Percentiles rank a stretch among this genome's conserved stretches.
phyloP scores from a whole-genome alignment of 164 flowering plant genomes.

The Litsea cubeba region DNA sequence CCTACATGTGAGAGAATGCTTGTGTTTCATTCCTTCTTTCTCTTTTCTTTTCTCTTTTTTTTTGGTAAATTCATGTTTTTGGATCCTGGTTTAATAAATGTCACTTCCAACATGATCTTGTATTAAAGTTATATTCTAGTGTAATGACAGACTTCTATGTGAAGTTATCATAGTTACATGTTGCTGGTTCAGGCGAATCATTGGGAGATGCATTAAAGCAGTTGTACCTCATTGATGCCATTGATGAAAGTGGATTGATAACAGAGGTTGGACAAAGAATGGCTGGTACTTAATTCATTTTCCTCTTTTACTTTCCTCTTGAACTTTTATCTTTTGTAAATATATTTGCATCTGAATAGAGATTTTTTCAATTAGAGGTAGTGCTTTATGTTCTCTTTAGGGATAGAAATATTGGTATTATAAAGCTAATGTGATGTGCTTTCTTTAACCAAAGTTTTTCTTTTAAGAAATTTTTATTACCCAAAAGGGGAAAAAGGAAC shows the following conservation, averaged over 20 bases:
- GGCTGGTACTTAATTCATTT: constrained; percentile 53
- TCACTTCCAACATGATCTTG: too few species aligned
- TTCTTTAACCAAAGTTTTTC: not conserved
- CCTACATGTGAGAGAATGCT: too few species aligned
- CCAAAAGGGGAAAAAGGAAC: too few species aligned
- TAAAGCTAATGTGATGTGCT: not conserved
- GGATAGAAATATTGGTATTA: not conserved
- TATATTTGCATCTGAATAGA: not conserved
- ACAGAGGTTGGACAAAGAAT: constrained; percentile 71
- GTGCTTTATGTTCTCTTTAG: not conserved
- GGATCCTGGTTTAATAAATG: too few species aligned
- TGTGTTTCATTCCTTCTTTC: not conserved
- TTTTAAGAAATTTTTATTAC: too few species aligned
- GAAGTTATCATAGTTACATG: constrained; percentile 1
- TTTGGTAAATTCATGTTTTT: too few species aligned
- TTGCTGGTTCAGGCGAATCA: constrained; percentile 61
- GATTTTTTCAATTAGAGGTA: not conserved
- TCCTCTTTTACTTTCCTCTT: not conserved
- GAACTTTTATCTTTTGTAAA: not conserved
- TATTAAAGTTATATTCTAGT: too few species aligned
- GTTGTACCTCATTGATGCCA: constrained; percentile 89
- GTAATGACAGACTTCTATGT: not conserved
- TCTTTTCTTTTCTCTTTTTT: not conserved
- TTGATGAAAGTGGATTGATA: constrained; percentile 80
- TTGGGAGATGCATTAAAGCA: constrained; percentile 91